phyloP scores from a whole-genome alignment of 2,329 filamentous ascomycete genomes.

The Phyllosticta ampelicida region DNA sequence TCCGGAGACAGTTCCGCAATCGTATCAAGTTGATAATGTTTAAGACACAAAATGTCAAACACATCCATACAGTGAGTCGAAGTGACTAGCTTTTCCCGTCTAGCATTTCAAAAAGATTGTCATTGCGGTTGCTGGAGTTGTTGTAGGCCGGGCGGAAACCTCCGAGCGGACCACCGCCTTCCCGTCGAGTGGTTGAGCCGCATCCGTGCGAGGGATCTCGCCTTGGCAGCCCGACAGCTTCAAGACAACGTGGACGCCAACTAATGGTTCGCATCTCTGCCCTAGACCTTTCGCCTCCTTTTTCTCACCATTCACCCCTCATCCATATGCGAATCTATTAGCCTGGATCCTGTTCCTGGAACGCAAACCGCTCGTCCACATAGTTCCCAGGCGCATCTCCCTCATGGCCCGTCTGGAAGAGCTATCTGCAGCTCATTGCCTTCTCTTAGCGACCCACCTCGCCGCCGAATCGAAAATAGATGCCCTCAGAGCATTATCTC shows the following conservation, averaged over 20 bases:
- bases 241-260: background rate
- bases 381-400: background rate
- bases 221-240: background rate
- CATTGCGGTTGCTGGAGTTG: background rate
- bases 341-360: background rate
- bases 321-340: background rate
- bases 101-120: background rate
- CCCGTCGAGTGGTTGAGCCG: background rate
- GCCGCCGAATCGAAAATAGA: constrained; percentile 55
- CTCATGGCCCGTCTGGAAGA: constrained; percentile 1
- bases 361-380: background rate
- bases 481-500: constrained; percentile 50
- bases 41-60: background rate
- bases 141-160: background rate
- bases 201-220: background rate
- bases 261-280: background rate
- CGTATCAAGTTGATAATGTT: background rate
- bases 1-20: background rate
- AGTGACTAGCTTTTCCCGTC: background rate
- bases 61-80: background rate
- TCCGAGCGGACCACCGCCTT: background rate
- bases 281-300: background rate
- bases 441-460: constrained; percentile 62
- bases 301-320: background rate
- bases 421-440: constrained; percentile 55